Percentiles rank a stretch among this genome's conserved stretches.
Evolutionary conservation across 1,284 basidiomycete genomes (phyloP).

Genomic region (Volvariella surrecta): DNA sequence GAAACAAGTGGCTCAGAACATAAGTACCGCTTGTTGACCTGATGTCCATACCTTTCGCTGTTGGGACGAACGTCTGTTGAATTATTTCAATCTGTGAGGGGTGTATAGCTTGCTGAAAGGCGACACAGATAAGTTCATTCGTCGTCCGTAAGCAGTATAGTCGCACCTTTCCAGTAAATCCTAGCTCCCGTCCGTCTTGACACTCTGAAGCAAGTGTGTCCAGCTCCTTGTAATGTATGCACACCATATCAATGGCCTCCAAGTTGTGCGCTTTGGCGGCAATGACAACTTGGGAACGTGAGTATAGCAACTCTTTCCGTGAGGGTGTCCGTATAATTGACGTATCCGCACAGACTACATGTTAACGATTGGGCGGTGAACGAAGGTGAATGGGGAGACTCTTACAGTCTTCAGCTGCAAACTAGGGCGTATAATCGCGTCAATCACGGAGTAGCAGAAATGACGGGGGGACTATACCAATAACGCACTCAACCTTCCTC

Average conservation of each 20-base stretch:
- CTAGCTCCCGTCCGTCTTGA: slow-evolving; percentile 67
- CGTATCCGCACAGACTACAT: slow-evolving; percentile 78
- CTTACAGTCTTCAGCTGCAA: slow-evolving; percentile 87
- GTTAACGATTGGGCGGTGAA: slow-evolving; percentile 5
- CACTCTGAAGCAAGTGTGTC: slow-evolving; percentile 71
- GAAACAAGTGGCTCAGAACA: neutral
- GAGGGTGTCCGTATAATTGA: slow-evolving; percentile 74
- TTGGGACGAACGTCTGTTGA: slow-evolving; percentile 76
- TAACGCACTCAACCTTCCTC: slow-evolving; percentile 45
- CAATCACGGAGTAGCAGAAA: slow-evolving; percentile 5
- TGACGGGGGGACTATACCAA: slow-evolving; percentile 31
- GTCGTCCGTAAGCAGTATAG: neutral
- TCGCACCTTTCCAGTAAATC: slow-evolving; percentile 78
- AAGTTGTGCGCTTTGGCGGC: slow-evolving; percentile 81
- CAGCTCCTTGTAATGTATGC: slow-evolving; percentile 81
- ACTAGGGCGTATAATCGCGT: slow-evolving; percentile 34
- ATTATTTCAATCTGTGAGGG: slow-evolving; percentile 79
- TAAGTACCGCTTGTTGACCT: neutral
- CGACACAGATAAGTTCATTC: slow-evolving; percentile 1
- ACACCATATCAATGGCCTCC: slow-evolving; percentile 90
- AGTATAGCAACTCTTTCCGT: slow-evolving; percentile 73
- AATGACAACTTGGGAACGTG: slow-evolving; percentile 80
- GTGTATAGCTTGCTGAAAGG: slow-evolving; percentile 85
- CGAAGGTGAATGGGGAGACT: slow-evolving; percentile 1
- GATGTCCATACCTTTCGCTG: slow-evolving; percentile 44